These are phyloP conservation scores for Serpula lacrymans DNA, from an alignment of 768 basidiomycete species.

Conservation along the genomic window DNA sequence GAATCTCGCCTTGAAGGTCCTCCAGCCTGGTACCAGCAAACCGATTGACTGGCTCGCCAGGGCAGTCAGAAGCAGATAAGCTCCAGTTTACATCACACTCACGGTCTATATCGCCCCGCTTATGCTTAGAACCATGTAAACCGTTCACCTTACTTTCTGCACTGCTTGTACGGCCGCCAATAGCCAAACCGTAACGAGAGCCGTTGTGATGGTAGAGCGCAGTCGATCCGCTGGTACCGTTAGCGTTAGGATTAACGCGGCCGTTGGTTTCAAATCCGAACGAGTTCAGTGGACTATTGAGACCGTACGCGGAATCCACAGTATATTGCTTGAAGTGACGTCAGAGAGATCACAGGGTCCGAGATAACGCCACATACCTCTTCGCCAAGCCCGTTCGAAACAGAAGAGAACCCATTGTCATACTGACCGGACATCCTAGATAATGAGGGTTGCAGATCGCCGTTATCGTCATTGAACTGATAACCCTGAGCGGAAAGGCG, in stretches of 20 bases:
- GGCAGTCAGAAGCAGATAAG: slow-evolving; percentile 3
- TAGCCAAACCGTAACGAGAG: slow-evolving; percentile 69
- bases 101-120: slow-evolving; percentile 88
- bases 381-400: too few species aligned
- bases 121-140: slow-evolving; percentile 90
- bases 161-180: slow-evolving; percentile 50
- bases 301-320: slow-evolving; percentile 48
- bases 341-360: slow-evolving; percentile 8
- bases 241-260: slow-evolving; percentile 30
- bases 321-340: slow-evolving; percentile 45
- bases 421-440: slow-evolving; percentile 64
- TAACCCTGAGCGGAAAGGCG: slow-evolving; percentile 52
- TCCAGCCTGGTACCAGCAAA: slow-evolving; percentile 95
- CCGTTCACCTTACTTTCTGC: slow-evolving; percentile 86
- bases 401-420: slow-evolving; percentile 51
- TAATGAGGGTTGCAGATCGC: slow-evolving; percentile 70
- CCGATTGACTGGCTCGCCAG: slow-evolving; percentile 85
- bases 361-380: slow-evolving; percentile 39
- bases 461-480: slow-evolving; percentile 47
- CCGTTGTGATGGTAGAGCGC: slow-evolving; percentile 76
- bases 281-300: slow-evolving; percentile 45
- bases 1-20: slow-evolving; percentile 93
- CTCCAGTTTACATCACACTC: slow-evolving; percentile 51
- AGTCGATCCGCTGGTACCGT: slow-evolving; percentile 60
- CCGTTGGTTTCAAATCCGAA: slow-evolving; percentile 54